These are phyloP conservation scores for Gentiana macrophylla DNA, from an alignment of 257 asterid genomes.

Conservation along the genomic window DNA sequence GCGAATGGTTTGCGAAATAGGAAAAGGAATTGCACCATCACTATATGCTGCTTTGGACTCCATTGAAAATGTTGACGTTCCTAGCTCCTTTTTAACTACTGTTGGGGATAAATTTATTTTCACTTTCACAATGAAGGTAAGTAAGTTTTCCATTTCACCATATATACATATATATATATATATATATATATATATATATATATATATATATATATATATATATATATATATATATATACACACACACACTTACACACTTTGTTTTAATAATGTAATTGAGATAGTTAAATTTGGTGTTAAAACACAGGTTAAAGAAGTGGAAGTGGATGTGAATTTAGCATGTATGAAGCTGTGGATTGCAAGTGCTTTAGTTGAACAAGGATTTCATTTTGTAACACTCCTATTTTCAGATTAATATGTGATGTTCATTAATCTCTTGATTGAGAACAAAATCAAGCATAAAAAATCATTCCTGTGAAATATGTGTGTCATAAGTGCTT, in stretches of 20 bases:
- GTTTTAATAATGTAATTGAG: too few relatives aligned
- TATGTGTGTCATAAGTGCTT: too few relatives aligned
- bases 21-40: slow-evolving; percentile 36
- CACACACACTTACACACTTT: too few relatives aligned
- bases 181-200: too few relatives aligned
- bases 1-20: slow-evolving; percentile 37
- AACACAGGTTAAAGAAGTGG: slow-evolving; percentile 42
- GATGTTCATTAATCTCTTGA: not conserved
- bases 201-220: too few relatives aligned
- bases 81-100: slow-evolving; percentile 45
- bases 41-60: slow-evolving; percentile 56
- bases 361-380: slow-evolving; percentile 42
- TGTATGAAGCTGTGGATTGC: slow-evolving; percentile 62
- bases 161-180: too few relatives aligned
- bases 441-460: too few relatives aligned
- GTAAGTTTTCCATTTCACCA: slow-evolving; percentile 3
- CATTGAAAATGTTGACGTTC: slow-evolving; percentile 32
- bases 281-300: not conserved
- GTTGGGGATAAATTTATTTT: slow-evolving; percentile 33
- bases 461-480: too few relatives aligned
- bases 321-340: slow-evolving; percentile 31
- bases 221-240: too few relatives aligned
- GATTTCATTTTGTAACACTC: slow-evolving; percentile 47
- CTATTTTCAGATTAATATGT: slow-evolving; percentile 4
- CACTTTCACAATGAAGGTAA: slow-evolving; percentile 59